These are phyloP conservation scores for Mycena citricolor DNA, from an alignment of 1,284 basidiomycete species.

Conservation along the genomic window DNA sequence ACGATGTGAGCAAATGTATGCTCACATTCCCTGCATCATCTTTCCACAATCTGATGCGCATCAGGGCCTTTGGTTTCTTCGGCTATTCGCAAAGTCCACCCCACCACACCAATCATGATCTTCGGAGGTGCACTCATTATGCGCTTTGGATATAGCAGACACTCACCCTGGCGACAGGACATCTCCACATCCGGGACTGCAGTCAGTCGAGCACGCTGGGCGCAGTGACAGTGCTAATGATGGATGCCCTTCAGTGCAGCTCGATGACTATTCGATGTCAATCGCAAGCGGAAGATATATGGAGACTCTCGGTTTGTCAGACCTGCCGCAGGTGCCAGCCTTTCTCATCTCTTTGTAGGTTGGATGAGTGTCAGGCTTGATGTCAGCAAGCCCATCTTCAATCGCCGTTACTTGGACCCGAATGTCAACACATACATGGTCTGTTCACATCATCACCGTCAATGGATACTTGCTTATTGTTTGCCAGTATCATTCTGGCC, in stretches of 20 bases:
- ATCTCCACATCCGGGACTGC: constrained; percentile 80
- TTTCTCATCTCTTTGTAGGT: too few relatives aligned
- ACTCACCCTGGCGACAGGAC: constrained; percentile 35
- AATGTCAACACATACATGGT: constrained; percentile 74
- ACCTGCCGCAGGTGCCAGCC: neutral
- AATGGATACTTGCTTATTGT: neutral
- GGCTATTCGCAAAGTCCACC: constrained; percentile 71
- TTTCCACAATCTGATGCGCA: constrained; percentile 22
- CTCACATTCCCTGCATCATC: constrained; percentile 14
- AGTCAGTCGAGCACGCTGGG: constrained; percentile 36
- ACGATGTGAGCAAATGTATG: constrained; percentile 46
- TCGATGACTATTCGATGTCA: constrained; percentile 65
- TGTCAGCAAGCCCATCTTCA: constrained; percentile 45
- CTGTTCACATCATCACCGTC: constrained; percentile 4
- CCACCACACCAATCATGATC: constrained; percentile 74
- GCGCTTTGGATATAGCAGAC: neutral
- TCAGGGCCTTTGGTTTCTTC: constrained; percentile 70
- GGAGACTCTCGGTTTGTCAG: constrained; percentile 72
- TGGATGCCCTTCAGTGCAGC: constrained; percentile 39
- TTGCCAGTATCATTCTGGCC: constrained; percentile 59
- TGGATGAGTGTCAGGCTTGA: constrained; percentile 51
- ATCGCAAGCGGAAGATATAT: constrained; percentile 84
- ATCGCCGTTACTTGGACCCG: constrained; percentile 70
- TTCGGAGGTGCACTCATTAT: constrained; percentile 50
- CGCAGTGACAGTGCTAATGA: neutral